phyloP scores from a whole-genome alignment of 352 stramenopile genomes.

The Synura sp. region DNA sequence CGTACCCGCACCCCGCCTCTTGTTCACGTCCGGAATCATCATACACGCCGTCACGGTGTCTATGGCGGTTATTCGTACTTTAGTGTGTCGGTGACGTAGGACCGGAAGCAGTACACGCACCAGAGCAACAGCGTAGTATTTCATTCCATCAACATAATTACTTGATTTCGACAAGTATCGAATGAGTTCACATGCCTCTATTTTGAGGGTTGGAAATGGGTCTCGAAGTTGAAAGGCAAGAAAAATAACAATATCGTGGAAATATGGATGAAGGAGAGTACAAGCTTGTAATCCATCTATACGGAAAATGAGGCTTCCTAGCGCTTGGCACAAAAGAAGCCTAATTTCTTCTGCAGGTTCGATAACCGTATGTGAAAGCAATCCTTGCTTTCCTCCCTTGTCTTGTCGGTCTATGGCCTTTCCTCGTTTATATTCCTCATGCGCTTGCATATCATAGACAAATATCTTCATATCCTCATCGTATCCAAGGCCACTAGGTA shows the following conservation, averaged over 20 bases:
- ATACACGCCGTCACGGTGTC: constrained; percentile 70
- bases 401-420: constrained; percentile 41
- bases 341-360: constrained; percentile 58
- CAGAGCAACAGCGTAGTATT: constrained; percentile 82
- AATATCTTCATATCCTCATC: constrained; percentile 53
- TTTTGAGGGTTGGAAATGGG: constrained; percentile 74
- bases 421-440: constrained; percentile 62
- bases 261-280: constrained; percentile 58
- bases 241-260: constrained; percentile 60
- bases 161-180: constrained; percentile 35
- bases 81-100: constrained; percentile 76
- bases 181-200: constrained; percentile 59
- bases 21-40: constrained; percentile 72
- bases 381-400: neutral
- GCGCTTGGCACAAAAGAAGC: constrained; percentile 48
- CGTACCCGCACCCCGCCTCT: constrained; percentile 84
- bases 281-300: neutral
- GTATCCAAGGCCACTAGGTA: neutral
- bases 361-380: constrained; percentile 45
- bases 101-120: constrained; percentile 69
- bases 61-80: constrained; percentile 74
- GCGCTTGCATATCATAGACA: constrained; percentile 56
- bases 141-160: constrained; percentile 62
- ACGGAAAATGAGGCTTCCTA: constrained; percentile 22
- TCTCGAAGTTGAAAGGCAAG: constrained; percentile 63